Evolutionary conservation across 2,329 filamentous ascomycete species (phyloP).

Genomic region (Macroventuria anomochaeta): DNA sequence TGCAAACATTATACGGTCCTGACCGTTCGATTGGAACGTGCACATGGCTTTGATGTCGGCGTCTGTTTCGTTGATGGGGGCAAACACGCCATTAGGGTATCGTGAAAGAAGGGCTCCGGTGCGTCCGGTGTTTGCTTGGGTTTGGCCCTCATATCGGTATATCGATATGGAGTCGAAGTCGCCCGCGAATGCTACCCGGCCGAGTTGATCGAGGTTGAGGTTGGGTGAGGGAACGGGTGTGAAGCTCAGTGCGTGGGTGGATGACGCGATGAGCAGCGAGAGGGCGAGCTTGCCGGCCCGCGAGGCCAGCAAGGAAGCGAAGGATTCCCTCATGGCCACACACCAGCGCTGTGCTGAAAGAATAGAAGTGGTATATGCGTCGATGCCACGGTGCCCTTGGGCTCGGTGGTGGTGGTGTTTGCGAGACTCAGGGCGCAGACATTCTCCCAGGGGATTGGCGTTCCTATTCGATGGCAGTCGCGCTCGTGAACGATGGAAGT

Average conservation of each 20-base stretch:
- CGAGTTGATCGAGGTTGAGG: conserved; percentile 79
- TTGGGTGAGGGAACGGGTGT: conserved; percentile 69
- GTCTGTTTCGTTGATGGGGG: conserved; percentile 76
- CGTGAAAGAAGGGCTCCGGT: conserved; percentile 83
- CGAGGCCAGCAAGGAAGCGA: conserved; percentile 48
- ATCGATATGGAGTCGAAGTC: conserved; percentile 92
- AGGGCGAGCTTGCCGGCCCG: conserved; percentile 47
- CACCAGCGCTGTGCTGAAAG: conserved; percentile 27
- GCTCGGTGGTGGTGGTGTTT: conserved; percentile 14
- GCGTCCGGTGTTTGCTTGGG: conserved; percentile 67
- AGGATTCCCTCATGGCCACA: conserved; percentile 47
- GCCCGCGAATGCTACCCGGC: conserved; percentile 83
- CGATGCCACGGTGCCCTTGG: conserved; percentile 19
- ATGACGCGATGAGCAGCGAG: conserved; percentile 42
- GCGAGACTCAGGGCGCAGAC: conserved; percentile 17
- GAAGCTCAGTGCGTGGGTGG: conserved; percentile 56
- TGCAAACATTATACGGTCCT: conserved; percentile 79
- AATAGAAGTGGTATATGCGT: conserved; percentile 25
- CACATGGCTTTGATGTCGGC: conserved; percentile 91
- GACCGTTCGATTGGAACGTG: conserved; percentile 72
- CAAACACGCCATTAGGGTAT: conserved; percentile 84
- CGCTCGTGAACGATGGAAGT: conserved; percentile 7
- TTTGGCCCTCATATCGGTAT: conserved; percentile 84
- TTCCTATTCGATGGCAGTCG: conserved; percentile 11
- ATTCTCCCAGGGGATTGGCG: conserved; percentile 14